phyloP scores from a whole-genome alignment of 257 asterid species.

The Catharanthus roseus region DNA sequence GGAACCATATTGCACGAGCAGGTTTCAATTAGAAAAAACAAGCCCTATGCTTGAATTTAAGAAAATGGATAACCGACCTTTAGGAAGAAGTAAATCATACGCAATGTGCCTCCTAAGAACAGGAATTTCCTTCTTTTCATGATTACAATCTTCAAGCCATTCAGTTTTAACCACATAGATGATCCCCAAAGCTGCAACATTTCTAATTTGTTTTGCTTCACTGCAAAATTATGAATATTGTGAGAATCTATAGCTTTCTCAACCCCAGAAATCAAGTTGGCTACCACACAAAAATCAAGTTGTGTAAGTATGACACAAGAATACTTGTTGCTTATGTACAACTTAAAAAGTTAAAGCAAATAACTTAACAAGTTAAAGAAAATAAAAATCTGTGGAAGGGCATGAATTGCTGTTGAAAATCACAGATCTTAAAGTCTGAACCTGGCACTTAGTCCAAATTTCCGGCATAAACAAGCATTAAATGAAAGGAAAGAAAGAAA shows the following conservation, averaged over 20 bases:
- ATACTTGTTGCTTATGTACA: background rate
- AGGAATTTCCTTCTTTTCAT: conserved; percentile 66
- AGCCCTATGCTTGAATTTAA: background rate
- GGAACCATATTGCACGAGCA: no score
- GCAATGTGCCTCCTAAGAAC: conserved; percentile 78
- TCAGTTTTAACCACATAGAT: conserved; percentile 58
- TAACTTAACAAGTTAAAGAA: background rate
- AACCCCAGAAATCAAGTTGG: background rate
- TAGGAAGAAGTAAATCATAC: conserved; percentile 79
- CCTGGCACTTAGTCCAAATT: background rate
- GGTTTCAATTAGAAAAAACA: background rate
- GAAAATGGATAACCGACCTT: conserved; percentile 42
- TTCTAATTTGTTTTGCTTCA: conserved; percentile 74
- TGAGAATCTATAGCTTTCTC: background rate
- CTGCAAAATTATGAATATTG: conserved; percentile 46
- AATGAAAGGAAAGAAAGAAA: background rate
- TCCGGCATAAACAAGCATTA: background rate
- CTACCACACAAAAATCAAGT: background rate
- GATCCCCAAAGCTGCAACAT: conserved; percentile 75
- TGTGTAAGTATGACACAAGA: background rate
- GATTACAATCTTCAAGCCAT: conserved; percentile 91
- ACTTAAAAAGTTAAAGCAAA: background rate
- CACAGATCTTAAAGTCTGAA: conserved; percentile 2
- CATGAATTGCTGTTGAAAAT: background rate
- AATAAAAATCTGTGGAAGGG: background rate